Conservation (phyloP, 2,329 filamentous ascomycete species). For the Fusarium pseudograminearum region DNA sequence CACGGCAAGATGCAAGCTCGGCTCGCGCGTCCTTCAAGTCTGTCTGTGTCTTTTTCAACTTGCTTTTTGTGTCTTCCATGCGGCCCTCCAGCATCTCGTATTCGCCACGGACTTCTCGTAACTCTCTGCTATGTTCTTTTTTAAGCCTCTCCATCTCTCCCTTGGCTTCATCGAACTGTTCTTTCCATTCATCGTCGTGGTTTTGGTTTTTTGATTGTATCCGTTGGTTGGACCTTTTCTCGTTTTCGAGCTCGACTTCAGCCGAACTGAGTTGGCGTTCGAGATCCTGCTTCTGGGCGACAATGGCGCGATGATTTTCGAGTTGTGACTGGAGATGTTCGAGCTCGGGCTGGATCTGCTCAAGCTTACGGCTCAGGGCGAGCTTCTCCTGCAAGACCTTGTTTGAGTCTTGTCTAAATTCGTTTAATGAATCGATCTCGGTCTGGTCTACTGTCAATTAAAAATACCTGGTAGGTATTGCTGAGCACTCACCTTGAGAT, state of each 20-base stretch:
- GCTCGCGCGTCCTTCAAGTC: slow-evolving; percentile 74
- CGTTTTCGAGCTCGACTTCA: slow-evolving; percentile 85
- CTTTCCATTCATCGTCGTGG: slow-evolving; percentile 57
- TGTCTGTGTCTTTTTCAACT: slow-evolving; percentile 75
- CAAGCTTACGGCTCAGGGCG: slow-evolving; percentile 64
- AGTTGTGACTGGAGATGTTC: slow-evolving; percentile 68
- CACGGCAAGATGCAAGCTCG: slow-evolving; percentile 55
- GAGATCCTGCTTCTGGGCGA: slow-evolving; percentile 83
- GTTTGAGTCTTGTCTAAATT: slow-evolving; percentile 74
- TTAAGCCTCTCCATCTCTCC: slow-evolving; percentile 61
- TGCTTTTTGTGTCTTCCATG: slow-evolving; percentile 69
- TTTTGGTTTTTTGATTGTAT: slow-evolving; percentile 52
- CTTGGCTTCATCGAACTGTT: slow-evolving; percentile 54
- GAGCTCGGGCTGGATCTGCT: slow-evolving; percentile 65
- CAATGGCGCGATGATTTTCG: slow-evolving; percentile 71
- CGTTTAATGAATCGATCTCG: slow-evolving; percentile 77
- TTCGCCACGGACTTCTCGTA: slow-evolving; percentile 71
- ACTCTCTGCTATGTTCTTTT: slow-evolving; percentile 64
- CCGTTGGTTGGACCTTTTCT: slow-evolving; percentile 62
- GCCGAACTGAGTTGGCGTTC: slow-evolving; percentile 81
- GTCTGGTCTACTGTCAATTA: slow-evolving; percentile 60
- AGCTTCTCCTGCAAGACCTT: slow-evolving; percentile 74
- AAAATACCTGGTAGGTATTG: too few species aligned
- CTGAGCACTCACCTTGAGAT: slow-evolving; percentile 57
- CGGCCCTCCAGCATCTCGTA: slow-evolving; percentile 77